Evolutionary conservation across 305 asterid species (phyloP).

Genomic region (Fraxinus angustifolia): DNA sequence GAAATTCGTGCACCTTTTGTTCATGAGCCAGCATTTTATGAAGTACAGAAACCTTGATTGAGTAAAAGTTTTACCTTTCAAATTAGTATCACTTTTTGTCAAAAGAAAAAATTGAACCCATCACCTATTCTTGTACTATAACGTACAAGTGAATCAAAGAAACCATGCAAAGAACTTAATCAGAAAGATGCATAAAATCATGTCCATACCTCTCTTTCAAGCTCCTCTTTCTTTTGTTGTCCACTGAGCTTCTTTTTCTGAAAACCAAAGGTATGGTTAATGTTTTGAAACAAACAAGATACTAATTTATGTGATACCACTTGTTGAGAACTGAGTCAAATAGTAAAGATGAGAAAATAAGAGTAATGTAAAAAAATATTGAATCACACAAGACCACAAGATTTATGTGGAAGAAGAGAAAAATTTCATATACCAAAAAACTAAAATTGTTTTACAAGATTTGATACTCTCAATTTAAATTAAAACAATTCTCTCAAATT

Average conservation of each 20-base stretch:
- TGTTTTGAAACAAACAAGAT: too few relatives aligned
- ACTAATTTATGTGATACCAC: too few relatives aligned
- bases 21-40: slow-evolving; percentile 69
- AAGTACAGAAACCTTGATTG: slow-evolving; percentile 55
- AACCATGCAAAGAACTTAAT: not conserved
- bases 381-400: too few relatives aligned
- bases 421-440: too few relatives aligned
- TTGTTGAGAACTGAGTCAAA: too few relatives aligned
- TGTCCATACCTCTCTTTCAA: slow-evolving; percentile 70
- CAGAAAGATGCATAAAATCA: slow-evolving; percentile 13
- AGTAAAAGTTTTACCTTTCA: not conserved
- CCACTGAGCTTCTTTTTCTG: slow-evolving; percentile 48
- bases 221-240: slow-evolving; percentile 59
- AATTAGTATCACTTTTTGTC: not conserved
- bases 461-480: too few relatives aligned
- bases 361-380: too few relatives aligned
- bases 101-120: not conserved
- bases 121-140: slow-evolving; percentile 13
- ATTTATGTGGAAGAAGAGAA: too few relatives aligned
- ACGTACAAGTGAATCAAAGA: not conserved
- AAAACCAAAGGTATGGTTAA: not conserved
- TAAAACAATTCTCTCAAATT: too few relatives aligned
- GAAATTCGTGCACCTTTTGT: slow-evolving; percentile 59
- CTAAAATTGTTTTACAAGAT: too few relatives aligned
- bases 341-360: too few relatives aligned